Base-by-base conservation (phyloP, 345 rosid genomes). In the Excoecaria cochinchinensis region DNA sequence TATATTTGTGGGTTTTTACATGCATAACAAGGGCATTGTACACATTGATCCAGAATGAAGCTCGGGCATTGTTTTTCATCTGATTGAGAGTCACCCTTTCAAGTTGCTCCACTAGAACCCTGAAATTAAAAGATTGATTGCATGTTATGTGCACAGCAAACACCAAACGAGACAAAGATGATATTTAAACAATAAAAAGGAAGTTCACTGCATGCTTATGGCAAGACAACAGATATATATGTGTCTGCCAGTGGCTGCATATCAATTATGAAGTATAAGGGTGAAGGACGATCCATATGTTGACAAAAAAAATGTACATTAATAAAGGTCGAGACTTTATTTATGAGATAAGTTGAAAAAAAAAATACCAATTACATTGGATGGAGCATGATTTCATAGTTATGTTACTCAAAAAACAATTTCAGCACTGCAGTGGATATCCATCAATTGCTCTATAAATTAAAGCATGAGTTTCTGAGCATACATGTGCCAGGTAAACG, bases 11-110 rank as follows among this genome's bases (percentile, higher is more conserved):
- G 19, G 69, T 59, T 69, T 77, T 84, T 93, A 94, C 98, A 83
- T 94, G 97, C 98, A 94, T 94, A 63, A 94, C 81, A 50, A 94
- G 98, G 77, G 97, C 86, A 79, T 92, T 92, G 85, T 92, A 92
- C 63, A 94, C 89, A 50, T 92, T 92, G 84, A 94, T 90, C 98
- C 97, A 92, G 79, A 94, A 94, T 71, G 98, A 93, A 62, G 81
- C 73, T 76, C 79, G 92, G 40, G 89, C 88, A 70, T 84, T 80
- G 42, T 52, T 78, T 57, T 89, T 93, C 95, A 92, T 89, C 85
- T 82, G 89, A 64, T 71, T 80, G 65, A 91, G 71, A 0, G 84
- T 70, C 76, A 92, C 90, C 75, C 74, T 90, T 79, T 94, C 97
- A 63, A 94, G 88, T 83, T 92, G 97, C 80, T 94, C 95, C 71